A percentile compares a stretch with the other conserved stretches of the same genome.
Evolutionary conservation across 495 filamentous ascomycete genomes (phyloP).

Genomic region (Bombardia bombarda): DNA sequence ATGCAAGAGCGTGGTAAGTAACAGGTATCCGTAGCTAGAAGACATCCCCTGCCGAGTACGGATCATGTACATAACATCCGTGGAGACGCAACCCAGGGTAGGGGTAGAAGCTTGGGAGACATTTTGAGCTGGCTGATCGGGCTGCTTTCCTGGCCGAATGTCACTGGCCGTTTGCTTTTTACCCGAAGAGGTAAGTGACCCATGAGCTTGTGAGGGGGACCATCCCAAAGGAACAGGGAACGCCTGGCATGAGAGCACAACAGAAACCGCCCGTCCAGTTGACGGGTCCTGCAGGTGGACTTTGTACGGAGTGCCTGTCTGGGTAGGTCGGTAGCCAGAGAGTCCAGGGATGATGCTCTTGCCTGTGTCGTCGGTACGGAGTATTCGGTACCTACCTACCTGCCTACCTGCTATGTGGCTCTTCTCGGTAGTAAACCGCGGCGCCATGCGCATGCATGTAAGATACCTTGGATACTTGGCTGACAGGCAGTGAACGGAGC

Average conservation of each 20-base stretch:
- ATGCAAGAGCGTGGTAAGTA: too few species aligned
- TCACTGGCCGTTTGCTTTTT: constrained; percentile 5
- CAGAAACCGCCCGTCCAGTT: constrained; percentile 1
- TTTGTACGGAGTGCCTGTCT: too few species aligned
- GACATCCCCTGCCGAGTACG: not conserved
- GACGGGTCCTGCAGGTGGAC: constrained; percentile 4
- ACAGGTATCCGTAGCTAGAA: too few species aligned
- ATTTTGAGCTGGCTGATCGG: not conserved
- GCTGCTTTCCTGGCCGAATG: not conserved
- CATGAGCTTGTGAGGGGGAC: too few species aligned
- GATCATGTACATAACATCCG: not conserved
- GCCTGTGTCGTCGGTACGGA: too few species aligned
- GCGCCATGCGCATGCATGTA: too few species aligned
- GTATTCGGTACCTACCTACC: too few species aligned
- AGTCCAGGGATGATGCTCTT: too few species aligned
- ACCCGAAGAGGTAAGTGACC: constrained; percentile 18
- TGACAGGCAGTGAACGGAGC: not conserved
- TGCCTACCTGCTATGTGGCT: too few species aligned
- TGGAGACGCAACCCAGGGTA: not conserved
- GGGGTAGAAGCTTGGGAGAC: not conserved
- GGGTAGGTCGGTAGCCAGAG: too few species aligned
- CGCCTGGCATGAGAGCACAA: not conserved
- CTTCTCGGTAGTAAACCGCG: too few species aligned
- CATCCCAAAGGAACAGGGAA: too few species aligned
- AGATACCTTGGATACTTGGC: not conserved